Base-by-base conservation (phyloP, 345 rosid genomes). In the Dovyalis caffra region DNA sequence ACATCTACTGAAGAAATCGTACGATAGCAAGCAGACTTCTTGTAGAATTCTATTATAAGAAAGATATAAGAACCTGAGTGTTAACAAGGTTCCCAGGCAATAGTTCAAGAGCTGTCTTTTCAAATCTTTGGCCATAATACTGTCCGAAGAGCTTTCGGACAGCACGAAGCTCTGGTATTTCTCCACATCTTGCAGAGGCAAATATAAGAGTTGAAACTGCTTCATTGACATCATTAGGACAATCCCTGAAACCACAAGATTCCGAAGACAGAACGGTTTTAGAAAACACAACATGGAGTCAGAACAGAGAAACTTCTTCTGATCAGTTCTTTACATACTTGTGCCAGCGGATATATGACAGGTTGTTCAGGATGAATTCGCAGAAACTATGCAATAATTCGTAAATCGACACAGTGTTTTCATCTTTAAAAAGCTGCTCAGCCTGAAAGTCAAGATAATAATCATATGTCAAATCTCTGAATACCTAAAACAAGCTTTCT, bases 141-240 rank as follows among this genome's bases (percentile, higher is more conserved):
- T 92, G 88, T 63, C 80, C 76, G 71, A 90, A 89, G 25, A 95
- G 88, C 80, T 91, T 87, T 73, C 97, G 77, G 25, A 91, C 80
- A 16, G 23, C 51, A 1, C 82, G 62, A 66, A 95, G 91, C 84
- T 95, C 96, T 9, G 89, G 97, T 64, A 95, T 77, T 53, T 91
- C 97, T 12, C 95, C 95, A 57, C 96, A 90, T 71, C 97, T 87
- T 7, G 94, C 83, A 33, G 98, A 95, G 53, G 97, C 93, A 82
- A 78, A 95, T 76, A 93, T 83, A 26, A 91, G 90, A 76, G 86
- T 95, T 10, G 98, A 93, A 86, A 91, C 86, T n/a, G 97, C 97
- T 86, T 93, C 97, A 3, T 87, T 90, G 74, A 91, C 80, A 34
- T 91, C 91, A 73, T 90, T 86, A 20, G 90, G 89, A 77, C 87